A percentile compares a stretch with the other conserved stretches of the same genome.
These are phyloP conservation scores for Lantana camara DNA, from an alignment of 257 asterid genomes.

Conservation along the genomic window DNA sequence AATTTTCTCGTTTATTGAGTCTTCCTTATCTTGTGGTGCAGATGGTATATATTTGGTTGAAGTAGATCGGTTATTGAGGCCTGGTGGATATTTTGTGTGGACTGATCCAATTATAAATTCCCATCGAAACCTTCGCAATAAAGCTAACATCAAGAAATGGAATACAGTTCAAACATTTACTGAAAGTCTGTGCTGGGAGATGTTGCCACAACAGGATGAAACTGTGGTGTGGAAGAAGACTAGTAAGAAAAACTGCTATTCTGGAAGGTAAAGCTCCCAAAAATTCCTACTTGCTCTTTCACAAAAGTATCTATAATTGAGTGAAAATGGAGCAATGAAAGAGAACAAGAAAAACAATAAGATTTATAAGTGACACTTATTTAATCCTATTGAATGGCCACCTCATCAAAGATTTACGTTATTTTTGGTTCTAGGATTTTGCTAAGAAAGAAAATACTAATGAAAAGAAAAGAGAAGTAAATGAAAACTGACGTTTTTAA, in stretches of 20 bases:
- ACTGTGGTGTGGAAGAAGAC: conserved; percentile 97
- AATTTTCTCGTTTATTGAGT: not conserved
- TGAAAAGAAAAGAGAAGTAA: too few relatives aligned
- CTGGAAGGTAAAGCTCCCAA: conserved; percentile 57
- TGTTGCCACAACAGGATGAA: conserved; percentile 91
- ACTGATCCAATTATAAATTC: conserved; percentile 81
- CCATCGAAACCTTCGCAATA: conserved; percentile 71
- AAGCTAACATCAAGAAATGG: conserved; percentile 83
- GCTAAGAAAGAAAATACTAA: too few relatives aligned
- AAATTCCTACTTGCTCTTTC: not conserved
- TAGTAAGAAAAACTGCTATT: conserved; percentile 68
- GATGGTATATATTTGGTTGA: conserved; percentile 79
- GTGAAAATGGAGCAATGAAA: not conserved
- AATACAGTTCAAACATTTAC: conserved; percentile 62
- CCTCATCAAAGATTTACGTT: too few relatives aligned
- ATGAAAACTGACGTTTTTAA: too few relatives aligned
- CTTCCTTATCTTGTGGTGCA: conserved; percentile 41
- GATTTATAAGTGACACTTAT: too few relatives aligned
- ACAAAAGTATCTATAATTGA: not conserved
- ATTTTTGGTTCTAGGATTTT: too few relatives aligned
- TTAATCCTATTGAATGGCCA: too few relatives aligned
- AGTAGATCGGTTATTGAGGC: conserved; percentile 89
- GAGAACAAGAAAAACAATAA: not conserved
- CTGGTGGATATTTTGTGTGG: conserved; percentile 99
- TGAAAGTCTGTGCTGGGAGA: conserved; percentile 84